Evolutionary conservation across 805 yeast species (phyloP).

Genomic region (Grigorovia humatica): DNA sequence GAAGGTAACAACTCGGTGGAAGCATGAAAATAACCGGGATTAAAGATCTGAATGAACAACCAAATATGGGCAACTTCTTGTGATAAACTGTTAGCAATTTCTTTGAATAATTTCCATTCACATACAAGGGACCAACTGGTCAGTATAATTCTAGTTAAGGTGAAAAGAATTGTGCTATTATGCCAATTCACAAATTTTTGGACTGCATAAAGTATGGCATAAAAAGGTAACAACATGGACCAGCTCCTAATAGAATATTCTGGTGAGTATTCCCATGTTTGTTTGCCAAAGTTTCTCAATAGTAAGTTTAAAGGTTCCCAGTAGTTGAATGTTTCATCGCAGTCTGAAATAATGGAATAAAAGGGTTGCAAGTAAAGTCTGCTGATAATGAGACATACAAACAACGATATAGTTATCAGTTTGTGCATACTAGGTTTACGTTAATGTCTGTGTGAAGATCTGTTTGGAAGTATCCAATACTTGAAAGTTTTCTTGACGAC

Average conservation of each 20-base stretch:
- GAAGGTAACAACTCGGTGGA: constrained; percentile 81
- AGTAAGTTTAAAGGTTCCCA: constrained; percentile 88
- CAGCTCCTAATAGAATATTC: constrained; percentile 80
- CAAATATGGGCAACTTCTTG: constrained; percentile 43
- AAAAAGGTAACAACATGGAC: constrained; percentile 50
- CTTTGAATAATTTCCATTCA: constrained; percentile 36
- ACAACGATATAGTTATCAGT: constrained; percentile 3
- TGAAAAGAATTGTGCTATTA: constrained; percentile 17
- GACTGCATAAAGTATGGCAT: constrained; percentile 17
- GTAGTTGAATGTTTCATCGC: constrained; percentile 87
- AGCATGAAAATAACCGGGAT: constrained; percentile 85
- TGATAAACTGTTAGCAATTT: constrained; percentile 17
- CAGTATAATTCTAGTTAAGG: constrained; percentile 14
- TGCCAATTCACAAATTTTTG: constrained; percentile 14
- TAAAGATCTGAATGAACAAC: constrained; percentile 46
- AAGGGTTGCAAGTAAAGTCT: constrained; percentile 31
- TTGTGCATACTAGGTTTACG: neutral
- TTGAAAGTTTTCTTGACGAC: neutral
- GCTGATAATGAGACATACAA: constrained; percentile 13
- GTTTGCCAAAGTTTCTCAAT: constrained; percentile 75
- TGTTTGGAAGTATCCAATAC: neutral
- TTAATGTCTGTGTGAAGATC: neutral
- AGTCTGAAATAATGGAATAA: constrained; percentile 68
- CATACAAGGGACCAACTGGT: constrained; percentile 18
- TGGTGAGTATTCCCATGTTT: constrained; percentile 96